Evolutionary conservation across 495 filamentous ascomycete species (phyloP).

Genomic region (Arthonia radiata): DNA sequence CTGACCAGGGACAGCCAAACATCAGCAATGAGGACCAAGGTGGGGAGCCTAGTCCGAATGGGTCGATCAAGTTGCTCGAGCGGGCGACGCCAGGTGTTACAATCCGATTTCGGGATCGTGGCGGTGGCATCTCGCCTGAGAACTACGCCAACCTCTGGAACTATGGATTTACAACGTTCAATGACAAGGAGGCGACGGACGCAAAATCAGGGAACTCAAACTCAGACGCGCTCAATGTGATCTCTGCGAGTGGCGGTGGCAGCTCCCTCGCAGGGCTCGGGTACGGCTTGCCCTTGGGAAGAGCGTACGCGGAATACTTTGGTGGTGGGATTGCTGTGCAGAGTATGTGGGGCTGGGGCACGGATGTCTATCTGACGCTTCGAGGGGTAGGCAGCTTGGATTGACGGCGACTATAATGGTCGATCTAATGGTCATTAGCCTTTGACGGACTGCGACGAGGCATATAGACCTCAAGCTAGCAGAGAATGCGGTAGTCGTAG

Average conservation of each 20-base stretch:
- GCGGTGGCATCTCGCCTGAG: conserved; percentile 69
- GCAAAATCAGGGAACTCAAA: conserved; percentile 4
- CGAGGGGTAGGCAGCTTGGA: conserved; percentile 42
- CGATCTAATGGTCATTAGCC: no score
- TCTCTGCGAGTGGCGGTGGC: conserved; percentile 42
- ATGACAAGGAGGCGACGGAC: conserved; percentile 29
- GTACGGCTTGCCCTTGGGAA: conserved; percentile 73
- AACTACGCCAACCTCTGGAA: conserved; percentile 76
- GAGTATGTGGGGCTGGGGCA: conserved; percentile 87
- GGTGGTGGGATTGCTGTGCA: conserved; percentile 87
- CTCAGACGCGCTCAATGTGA: conserved; percentile 39
- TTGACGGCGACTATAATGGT: no score
- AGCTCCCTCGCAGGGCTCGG: conserved; percentile 68
- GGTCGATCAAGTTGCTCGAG: conserved; percentile 16
- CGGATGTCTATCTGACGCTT: conserved; percentile 56
- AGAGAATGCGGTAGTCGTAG: no score
- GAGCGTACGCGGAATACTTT: conserved; percentile 96
- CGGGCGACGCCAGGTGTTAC: conserved; percentile 58
- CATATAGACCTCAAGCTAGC: no score
- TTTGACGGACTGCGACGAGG: no score
- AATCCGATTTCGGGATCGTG: conserved; percentile 84
- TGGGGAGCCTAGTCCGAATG: conserved; percentile 9
- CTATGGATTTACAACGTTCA: conserved; percentile 89
- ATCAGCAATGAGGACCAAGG: conserved; percentile 13
- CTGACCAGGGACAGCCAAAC: not conserved